These are phyloP conservation scores for Neocatenulostroma microsporum DNA, from an alignment of 2,329 filamentous ascomycete species.

Conservation along the genomic window DNA sequence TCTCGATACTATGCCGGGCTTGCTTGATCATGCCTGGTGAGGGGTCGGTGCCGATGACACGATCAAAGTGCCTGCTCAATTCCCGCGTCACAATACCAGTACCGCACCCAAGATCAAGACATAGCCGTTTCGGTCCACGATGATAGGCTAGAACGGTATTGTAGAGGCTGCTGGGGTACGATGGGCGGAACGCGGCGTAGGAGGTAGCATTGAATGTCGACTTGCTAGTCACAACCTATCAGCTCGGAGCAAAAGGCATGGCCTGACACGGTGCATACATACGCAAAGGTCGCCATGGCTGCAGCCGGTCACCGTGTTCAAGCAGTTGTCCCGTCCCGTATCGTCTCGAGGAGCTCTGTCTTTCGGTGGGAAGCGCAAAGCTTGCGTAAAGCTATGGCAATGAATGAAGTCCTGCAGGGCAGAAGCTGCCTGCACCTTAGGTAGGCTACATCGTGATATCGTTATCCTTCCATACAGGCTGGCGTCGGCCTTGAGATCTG, in stretches of 20 bases:
- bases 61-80: constrained; percentile 47
- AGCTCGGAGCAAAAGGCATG: no score
- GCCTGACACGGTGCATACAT: no score
- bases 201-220: constrained; percentile 48
- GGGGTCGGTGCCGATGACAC: constrained; percentile 49
- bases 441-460: no score
- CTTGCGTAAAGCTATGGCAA: no score
- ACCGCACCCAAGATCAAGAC: constrained; percentile 57
- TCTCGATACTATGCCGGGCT: constrained; percentile 16
- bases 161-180: constrained; percentile 51
- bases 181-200: constrained; percentile 54
- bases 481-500: no score
- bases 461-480: no score
- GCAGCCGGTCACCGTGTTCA: no score
- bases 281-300: constrained; percentile 18
- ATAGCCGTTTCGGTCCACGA: constrained; percentile 31
- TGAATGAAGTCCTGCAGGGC: no score
- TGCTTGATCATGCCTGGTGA: constrained; percentile 47
- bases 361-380: no score
- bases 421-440: no score
- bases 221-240: neutral
- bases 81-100: constrained; percentile 52
- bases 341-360: no score
- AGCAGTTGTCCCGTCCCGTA: no score
- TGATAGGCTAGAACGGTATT: constrained; percentile 50